Evolutionary conservation across 2,329 filamentous ascomycete genomes (phyloP).

Genomic region (Ophiosphaerella herpotricha): DNA sequence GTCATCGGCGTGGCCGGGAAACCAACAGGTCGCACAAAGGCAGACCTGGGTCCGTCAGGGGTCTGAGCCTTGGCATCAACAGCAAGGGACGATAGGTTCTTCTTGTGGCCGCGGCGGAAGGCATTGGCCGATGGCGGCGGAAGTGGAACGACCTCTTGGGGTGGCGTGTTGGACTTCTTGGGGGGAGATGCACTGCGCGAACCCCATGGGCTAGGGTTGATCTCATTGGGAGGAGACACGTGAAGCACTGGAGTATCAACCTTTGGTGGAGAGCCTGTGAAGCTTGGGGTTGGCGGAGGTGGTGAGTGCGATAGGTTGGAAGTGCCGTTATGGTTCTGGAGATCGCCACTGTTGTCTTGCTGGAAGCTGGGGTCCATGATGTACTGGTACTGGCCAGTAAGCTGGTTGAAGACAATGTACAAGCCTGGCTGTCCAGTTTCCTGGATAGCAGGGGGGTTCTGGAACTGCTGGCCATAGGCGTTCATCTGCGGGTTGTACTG

Average conservation of each 20-base stretch:
- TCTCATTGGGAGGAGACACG: conserved; percentile 75
- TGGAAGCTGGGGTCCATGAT: conserved; percentile 71
- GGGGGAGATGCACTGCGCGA: conserved; percentile 68
- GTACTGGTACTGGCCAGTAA: conserved; percentile 82
- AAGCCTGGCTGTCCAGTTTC: conserved; percentile 74
- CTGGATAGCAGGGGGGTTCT: conserved; percentile 68
- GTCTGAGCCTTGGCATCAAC: conserved; percentile 62
- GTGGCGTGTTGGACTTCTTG: conserved; percentile 68
- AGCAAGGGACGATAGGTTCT: conserved; percentile 72
- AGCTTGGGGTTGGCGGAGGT: conserved; percentile 51
- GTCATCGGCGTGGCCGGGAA: conserved; percentile 81
- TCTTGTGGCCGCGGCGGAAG: conserved; percentile 93
- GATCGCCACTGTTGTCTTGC: conserved; percentile 41
- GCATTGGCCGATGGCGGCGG: conserved; percentile 88
- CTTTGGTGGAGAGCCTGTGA: conserved; percentile 44
- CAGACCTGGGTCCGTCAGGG: conserved; percentile 72
- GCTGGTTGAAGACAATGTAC: conserved; percentile 81
- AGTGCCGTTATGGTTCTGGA: conserved; percentile 10
- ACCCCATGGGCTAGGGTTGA: conserved; percentile 56
- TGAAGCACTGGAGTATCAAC: conserved; percentile 65
- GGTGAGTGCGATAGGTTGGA: conserved; percentile 53
- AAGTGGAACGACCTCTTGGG: conserved; percentile 71
- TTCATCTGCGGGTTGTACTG: conserved; percentile 60
- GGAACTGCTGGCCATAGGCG: conserved; percentile 68
- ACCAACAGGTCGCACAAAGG: conserved; percentile 57